A percentile compares a stretch with the other conserved stretches of the same genome.
phyloP scores from a whole-genome alignment of 73 alveolate genomes.

The Paramecium bursaria region DNA sequence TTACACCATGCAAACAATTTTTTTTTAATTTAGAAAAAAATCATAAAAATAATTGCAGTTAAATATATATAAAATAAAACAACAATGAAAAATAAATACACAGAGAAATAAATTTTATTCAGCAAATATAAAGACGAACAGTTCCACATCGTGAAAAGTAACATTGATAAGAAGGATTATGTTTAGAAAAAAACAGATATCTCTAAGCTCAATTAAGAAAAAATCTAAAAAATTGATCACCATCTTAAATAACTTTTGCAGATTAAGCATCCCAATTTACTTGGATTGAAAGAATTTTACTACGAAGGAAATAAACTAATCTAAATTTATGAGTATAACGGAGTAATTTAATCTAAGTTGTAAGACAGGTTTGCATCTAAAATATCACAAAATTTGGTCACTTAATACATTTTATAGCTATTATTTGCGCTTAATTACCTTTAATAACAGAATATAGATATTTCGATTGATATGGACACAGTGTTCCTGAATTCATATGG shows the following conservation, averaged over 20 bases:
- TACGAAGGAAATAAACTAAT: background rate
- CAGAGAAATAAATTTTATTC: too few species aligned
- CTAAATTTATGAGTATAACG: constrained; percentile 28
- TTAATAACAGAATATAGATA: constrained; percentile 24
- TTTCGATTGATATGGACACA: constrained; percentile 53
- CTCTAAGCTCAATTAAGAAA: background rate
- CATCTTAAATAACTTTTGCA: constrained; percentile 2
- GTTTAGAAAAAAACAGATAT: constrained; percentile 37
- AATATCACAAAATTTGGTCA: constrained; percentile 28
- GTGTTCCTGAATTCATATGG: constrained; percentile 52
- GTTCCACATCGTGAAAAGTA: constrained; percentile 12
- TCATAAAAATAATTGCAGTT: too few species aligned
- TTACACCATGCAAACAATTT: too few species aligned
- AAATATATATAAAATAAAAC: too few species aligned
- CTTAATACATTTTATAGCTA: constrained; percentile 7
- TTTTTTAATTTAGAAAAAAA: too few species aligned
- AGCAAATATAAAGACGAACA: too few species aligned
- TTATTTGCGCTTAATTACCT: constrained; percentile 31
- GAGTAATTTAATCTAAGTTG: background rate
- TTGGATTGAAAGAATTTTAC: constrained; percentile 12
- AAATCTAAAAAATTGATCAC: constrained; percentile 5
- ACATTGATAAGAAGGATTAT: constrained; percentile 6
- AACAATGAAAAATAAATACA: too few species aligned
- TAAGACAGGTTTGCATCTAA: constrained; percentile 1
- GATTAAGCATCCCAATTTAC: constrained; percentile 34